These are phyloP conservation scores for Russula dissimulans DNA, from an alignment of 768 basidiomycete species.

Conservation along the genomic window DNA sequence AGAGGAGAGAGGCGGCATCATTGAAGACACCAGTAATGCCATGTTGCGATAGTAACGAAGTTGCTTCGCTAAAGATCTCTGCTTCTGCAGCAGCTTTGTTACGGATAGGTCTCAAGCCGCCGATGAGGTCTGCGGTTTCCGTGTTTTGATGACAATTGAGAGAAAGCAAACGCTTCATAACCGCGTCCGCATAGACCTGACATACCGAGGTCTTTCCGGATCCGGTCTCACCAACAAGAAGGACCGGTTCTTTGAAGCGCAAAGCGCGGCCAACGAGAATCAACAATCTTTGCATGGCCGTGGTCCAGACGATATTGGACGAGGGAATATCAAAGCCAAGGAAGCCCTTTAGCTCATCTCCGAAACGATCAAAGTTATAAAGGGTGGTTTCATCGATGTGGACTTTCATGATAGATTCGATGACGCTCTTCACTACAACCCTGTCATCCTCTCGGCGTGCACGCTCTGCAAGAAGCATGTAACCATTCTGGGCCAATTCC, in stretches of 20 bases:
- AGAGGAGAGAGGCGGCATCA: slow-evolving; percentile 24
- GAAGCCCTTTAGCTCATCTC: slow-evolving; percentile 34
- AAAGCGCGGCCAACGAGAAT: slow-evolving; percentile 77
- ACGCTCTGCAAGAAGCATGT: slow-evolving; percentile 94
- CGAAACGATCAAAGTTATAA: slow-evolving; percentile 47
- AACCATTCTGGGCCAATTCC: slow-evolving; percentile 90
- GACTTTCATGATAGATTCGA: slow-evolving; percentile 85
- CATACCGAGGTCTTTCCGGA: slow-evolving; percentile 97
- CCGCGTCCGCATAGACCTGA: slow-evolving; percentile 71
- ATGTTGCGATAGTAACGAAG: slow-evolving; percentile 32
- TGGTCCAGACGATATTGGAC: slow-evolving; percentile 77
- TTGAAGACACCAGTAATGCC: slow-evolving; percentile 28
- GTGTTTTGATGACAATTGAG: slow-evolving; percentile 98
- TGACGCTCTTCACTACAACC: slow-evolving; percentile 80
- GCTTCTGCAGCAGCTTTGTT: slow-evolving; percentile 53
- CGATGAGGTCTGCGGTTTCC: slow-evolving; percentile 94
- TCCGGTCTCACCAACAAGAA: slow-evolving; percentile 95
- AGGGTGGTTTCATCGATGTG: slow-evolving; percentile 61
- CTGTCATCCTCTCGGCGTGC: slow-evolving; percentile 81
- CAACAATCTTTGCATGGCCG: slow-evolving; percentile 85
- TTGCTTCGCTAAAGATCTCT: slow-evolving; percentile 39
- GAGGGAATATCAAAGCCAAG: slow-evolving; percentile 49
- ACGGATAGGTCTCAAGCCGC: slow-evolving; percentile 82
- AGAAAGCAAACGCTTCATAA: slow-evolving; percentile 49
- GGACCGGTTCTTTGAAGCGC: slow-evolving; percentile 84